These are phyloP conservation scores for Coniferiporia sulphurascens DNA, from an alignment of 1,284 basidiomycete species.

Conservation along the genomic window DNA sequence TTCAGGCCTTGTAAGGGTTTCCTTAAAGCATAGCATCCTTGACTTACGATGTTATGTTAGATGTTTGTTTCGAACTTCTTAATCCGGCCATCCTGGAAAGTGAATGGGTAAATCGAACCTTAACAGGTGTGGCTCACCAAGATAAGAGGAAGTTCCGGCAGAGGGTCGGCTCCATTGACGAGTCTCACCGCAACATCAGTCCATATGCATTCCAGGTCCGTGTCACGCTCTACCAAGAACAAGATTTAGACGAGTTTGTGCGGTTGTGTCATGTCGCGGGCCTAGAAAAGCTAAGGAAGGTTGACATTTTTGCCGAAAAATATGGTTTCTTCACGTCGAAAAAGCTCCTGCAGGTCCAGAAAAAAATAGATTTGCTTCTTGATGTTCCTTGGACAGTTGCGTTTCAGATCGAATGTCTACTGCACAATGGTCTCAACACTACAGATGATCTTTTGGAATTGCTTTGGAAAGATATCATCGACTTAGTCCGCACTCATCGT, in stretches of 20 bases:
- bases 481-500: constrained; percentile 33
- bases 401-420: constrained; percentile 64
- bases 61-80: constrained; percentile 60
- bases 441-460: constrained; percentile 46
- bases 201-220: constrained; percentile 65
- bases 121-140: constrained; percentile 34
- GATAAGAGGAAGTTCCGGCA: constrained; percentile 46
- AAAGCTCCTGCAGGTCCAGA: constrained; percentile 40
- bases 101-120: constrained; percentile 48
- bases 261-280: constrained; percentile 50
- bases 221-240: constrained; percentile 42
- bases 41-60: constrained; percentile 29
- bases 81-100: constrained; percentile 57
- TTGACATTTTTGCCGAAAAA: constrained; percentile 41
- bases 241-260: constrained; percentile 42
- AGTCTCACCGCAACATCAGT: constrained; percentile 48
- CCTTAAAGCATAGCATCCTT: constrained; percentile 5
- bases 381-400: constrained; percentile 49
- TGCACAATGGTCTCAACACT: constrained; percentile 54
- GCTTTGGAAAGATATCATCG: constrained; percentile 39
- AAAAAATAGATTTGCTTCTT: constrained; percentile 35
- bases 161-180: constrained; percentile 50
- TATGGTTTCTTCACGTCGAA: constrained; percentile 46
- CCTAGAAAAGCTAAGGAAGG: constrained; percentile 33
- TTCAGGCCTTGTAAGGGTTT: constrained; percentile 35